These are phyloP conservation scores for Blastobotrys apis DNA, from an alignment of 1,139 yeast genomes.

Conservation along the genomic window DNA sequence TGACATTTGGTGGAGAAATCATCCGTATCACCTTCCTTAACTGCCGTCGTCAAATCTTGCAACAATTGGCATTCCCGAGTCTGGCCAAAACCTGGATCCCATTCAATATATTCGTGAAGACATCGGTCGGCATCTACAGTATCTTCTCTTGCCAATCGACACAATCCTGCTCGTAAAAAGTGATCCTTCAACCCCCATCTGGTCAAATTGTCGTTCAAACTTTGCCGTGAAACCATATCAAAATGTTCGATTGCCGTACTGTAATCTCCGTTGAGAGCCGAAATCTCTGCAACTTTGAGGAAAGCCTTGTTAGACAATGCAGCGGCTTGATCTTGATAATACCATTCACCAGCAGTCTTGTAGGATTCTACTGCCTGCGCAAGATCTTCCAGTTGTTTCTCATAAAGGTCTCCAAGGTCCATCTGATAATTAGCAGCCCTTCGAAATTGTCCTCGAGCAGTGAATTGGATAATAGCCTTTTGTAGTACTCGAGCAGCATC, in stretches of 20 bases:
- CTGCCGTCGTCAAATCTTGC: constrained; percentile 62
- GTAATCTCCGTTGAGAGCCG: constrained; percentile 72
- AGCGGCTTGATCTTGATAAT: constrained; percentile 86
- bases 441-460: constrained; percentile 89
- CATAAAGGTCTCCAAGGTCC: constrained; percentile 86
- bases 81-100: constrained; percentile 73
- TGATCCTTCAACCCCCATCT: constrained; percentile 94
- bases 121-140: constrained; percentile 79
- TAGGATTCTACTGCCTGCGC: constrained; percentile 70
- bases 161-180: constrained; percentile 75
- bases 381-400: constrained; percentile 61
- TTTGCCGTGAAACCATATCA: constrained; percentile 71
- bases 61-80: constrained; percentile 73
- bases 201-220: constrained; percentile 68
- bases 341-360: constrained; percentile 96
- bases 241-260: constrained; percentile 69
- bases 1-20: constrained; percentile 68
- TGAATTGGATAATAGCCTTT: constrained; percentile 77
- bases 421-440: constrained; percentile 92
- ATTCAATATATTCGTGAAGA: constrained; percentile 55
- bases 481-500: constrained; percentile 77
- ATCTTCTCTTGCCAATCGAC: constrained; percentile 77
- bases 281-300: constrained; percentile 84
- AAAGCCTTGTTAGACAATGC: constrained; percentile 87
- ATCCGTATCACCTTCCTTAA: constrained; percentile 76